Conservation (phyloP, 176 grass and related monocot genomes). For the Carex cristatella region DNA sequence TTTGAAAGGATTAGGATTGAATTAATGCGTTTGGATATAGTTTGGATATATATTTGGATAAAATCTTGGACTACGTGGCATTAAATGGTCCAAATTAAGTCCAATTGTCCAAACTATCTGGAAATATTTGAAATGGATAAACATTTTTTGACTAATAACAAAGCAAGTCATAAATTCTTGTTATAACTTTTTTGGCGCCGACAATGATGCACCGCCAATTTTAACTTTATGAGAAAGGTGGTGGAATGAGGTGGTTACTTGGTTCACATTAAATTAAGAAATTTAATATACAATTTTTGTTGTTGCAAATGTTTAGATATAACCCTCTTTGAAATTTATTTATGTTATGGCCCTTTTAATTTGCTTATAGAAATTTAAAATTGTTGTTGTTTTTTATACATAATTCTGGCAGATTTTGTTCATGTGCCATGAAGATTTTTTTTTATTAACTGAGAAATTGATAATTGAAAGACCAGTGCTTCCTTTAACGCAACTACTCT, state of each 20-base stretch:
- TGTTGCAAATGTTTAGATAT: not conserved
- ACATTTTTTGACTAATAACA: slow-evolving; percentile 3
- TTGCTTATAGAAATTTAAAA: not conserved
- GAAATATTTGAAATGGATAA: slow-evolving; percentile 9
- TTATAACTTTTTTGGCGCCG: not conserved
- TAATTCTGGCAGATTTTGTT: not conserved
- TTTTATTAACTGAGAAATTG: not conserved
- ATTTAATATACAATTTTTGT: not conserved
- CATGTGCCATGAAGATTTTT: not conserved
- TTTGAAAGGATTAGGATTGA: slow-evolving; percentile 21
- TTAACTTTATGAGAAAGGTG: not conserved
- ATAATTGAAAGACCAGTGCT: not conserved
- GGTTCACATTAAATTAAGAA: slow-evolving; percentile 15
- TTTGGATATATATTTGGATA: slow-evolving; percentile 28
- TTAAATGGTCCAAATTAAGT: not conserved
- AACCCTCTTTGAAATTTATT: not conserved
- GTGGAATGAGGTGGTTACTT: not conserved
- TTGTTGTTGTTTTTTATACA: not conserved
- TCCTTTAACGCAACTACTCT: too few species aligned
- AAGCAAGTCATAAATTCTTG: slow-evolving; percentile 14
- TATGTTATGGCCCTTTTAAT: not conserved
- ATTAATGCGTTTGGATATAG: slow-evolving; percentile 23
- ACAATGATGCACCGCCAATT: slow-evolving; percentile 4
- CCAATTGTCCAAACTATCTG: not conserved
- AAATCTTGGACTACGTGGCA: not conserved